A percentile compares a stretch with the other conserved stretches of the same genome.
Evolutionary conservation across 768 basidiomycete species (phyloP).

Genomic region (Boletus reticuloceps): DNA sequence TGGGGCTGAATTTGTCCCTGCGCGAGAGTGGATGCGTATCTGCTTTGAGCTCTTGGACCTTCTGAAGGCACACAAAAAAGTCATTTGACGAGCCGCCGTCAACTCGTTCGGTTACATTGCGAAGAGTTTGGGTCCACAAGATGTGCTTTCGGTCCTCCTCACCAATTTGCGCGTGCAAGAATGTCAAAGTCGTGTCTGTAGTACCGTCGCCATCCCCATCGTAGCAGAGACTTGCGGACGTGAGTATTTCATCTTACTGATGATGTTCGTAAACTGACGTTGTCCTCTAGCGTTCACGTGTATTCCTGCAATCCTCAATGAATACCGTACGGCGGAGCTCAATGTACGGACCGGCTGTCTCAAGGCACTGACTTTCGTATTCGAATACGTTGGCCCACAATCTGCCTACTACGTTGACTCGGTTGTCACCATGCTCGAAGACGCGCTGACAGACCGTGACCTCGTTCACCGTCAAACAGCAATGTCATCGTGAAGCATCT

Average conservation of each 20-base stretch:
- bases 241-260: conserved; percentile 23
- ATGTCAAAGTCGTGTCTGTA: conserved; percentile 97
- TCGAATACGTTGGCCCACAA: conserved; percentile 82
- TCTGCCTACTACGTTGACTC: conserved; percentile 97
- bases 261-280: conserved; percentile 2
- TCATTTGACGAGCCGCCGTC: too few relatives aligned
- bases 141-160: too few relatives aligned
- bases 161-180: conserved; percentile 99
- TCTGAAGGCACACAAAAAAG: too few relatives aligned
- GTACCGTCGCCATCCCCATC: conserved; percentile 96
- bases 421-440: conserved; percentile 96
- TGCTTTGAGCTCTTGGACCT: too few relatives aligned
- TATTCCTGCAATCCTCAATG: conserved; percentile 97
- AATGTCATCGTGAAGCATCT: conserved; percentile 97
- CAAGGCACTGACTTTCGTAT: conserved; percentile 86
- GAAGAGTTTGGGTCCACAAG: too few relatives aligned
- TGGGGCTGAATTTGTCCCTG: too few relatives aligned
- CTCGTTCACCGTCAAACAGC: conserved; percentile 98
- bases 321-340: conserved; percentile 96
- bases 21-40: too few relatives aligned
- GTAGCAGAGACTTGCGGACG: conserved; percentile 89
- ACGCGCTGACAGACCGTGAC: conserved; percentile 96
- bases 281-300: conserved; percentile 80
- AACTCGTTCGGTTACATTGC: too few relatives aligned
- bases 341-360: conserved; percentile 99